These are phyloP conservation scores for Cicer pinnatifidum DNA, from an alignment of 306 rosid species.

Conservation along the genomic window DNA sequence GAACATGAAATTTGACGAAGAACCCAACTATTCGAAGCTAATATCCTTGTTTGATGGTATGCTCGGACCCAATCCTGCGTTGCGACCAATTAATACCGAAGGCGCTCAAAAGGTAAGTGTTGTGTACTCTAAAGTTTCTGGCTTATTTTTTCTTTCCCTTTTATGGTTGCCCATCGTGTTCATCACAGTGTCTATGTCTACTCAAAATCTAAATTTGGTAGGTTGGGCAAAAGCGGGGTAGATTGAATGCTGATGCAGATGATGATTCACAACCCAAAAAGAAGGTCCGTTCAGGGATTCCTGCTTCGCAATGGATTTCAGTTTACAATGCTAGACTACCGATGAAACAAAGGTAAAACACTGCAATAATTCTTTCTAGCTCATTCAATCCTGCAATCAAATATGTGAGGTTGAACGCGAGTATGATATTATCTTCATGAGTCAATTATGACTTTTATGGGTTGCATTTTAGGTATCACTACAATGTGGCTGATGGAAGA, in stretches of 20 bases:
- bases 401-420: slow-evolving; percentile 5
- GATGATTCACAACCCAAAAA: slow-evolving; percentile 89
- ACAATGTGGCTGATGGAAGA: slow-evolving; percentile 85
- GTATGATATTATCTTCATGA: slow-evolving; percentile 6
- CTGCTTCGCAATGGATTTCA: slow-evolving; percentile 98
- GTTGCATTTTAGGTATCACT: slow-evolving; percentile 73
- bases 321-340: slow-evolving; percentile 87
- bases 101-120: slow-evolving; percentile 84
- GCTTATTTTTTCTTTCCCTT: background rate
- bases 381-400: slow-evolving; percentile 22
- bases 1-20: slow-evolving; percentile 97
- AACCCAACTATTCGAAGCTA: slow-evolving; percentile 84
- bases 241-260: slow-evolving; percentile 76
- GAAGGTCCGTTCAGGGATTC: slow-evolving; percentile 89
- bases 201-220: slow-evolving; percentile 47
- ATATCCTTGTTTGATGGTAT: slow-evolving; percentile 83
- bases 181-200: background rate
- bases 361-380: slow-evolving; percentile 11
- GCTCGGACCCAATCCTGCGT: slow-evolving; percentile 86
- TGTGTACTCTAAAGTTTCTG: background rate
- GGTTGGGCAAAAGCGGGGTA: slow-evolving; percentile 97
- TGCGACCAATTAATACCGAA: slow-evolving; percentile 82
- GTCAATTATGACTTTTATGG: slow-evolving; percentile 36
- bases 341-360: slow-evolving; percentile 88
- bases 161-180: slow-evolving; percentile 9